Base-by-base conservation (phyloP, 208 protist species). In the Leishmania tropica region DNA sequence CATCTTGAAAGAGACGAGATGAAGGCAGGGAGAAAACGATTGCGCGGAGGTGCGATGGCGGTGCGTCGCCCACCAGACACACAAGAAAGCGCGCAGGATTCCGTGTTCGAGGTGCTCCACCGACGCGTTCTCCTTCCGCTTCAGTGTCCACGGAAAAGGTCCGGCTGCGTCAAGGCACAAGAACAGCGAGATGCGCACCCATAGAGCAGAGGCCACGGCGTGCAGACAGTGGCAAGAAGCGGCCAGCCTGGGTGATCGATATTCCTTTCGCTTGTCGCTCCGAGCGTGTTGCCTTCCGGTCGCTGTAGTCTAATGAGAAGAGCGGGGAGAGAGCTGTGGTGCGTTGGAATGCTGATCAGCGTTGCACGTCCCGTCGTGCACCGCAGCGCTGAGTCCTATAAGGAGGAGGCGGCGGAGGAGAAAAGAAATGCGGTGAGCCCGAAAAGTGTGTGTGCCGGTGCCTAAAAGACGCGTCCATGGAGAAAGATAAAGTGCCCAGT, bases 101-200 rank as follows among this genome's bases (percentile, higher is more conserved):
- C 64, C 42, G 53, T 60, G 51, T 17, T 51, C 40, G 71, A 72
- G 37, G 19, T 13, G 74, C 17, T 48, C 37, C 6, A 17, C 74
- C 56, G 10, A 31, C 64, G 72, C 71, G 75, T 42, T 45, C 24
- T 48, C 67, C 21, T 67, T 86, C 64, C 65, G 76, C 78, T 60
- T 79, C 68, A 5, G 31, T 64, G 47, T 24, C 73, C 17, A 35
- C 48, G 68, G 21, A 31, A 60, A 76, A n/a, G 35, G 35, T 31
- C 40, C 42, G 17, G 21, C 40, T 48, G 13, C 67, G 35, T 73
- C 42, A 28, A 42, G 8, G 40, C 67, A 48, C 67, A 73, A 24
- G 11, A n/a, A 15, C 62, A 68, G 13, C 62, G 7, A 68, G 31
- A 40, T 19, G 31, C 62, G 5, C 31, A 31, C 58, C 24, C n/a